Conservation (phyloP, 2,329 filamentous ascomycete species). For the Epicoccum sorghinum region DNA sequence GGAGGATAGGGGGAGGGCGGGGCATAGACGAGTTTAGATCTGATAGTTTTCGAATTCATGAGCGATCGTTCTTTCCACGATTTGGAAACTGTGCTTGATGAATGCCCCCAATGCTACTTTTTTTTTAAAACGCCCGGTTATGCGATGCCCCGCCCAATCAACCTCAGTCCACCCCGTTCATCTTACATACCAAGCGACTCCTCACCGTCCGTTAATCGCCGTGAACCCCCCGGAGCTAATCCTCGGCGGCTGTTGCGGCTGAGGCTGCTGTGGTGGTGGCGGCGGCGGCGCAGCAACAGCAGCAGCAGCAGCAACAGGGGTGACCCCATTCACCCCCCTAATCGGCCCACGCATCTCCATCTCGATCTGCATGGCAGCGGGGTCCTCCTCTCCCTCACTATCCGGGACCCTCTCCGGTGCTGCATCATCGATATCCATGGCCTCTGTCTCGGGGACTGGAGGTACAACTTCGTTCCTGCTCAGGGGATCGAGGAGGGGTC, state of each 20-base stretch:
- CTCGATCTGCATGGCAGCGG: conserved; percentile 47
- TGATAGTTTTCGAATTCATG: too few species aligned
- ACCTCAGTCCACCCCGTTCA: too few species aligned
- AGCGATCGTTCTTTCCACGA: too few species aligned
- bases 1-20: conserved; percentile 6
- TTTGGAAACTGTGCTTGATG: too few species aligned
- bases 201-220: conserved; percentile 39
- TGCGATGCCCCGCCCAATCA: too few species aligned
- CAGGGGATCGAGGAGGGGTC: conserved; percentile 23
- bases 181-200: too few species aligned
- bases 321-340: neutral
- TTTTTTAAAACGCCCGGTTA: too few species aligned
- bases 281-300: neutral
- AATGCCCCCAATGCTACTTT: too few species aligned
- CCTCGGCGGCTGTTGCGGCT: neutral
- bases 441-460: conserved; percentile 10
- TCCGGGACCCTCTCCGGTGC: conserved; percentile 20
- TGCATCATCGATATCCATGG: conserved; percentile 12
- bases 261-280: neutral
- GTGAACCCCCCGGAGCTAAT: conserved; percentile 37
- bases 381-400: conserved; percentile 38
- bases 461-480: conserved; percentile 12
- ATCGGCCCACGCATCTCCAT: conserved; percentile 48
- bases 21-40: neutral
- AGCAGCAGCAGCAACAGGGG: neutral